Evolutionary conservation across 2,329 filamentous ascomycete species (phyloP).

Genomic region (Byssochlamys sp.): DNA sequence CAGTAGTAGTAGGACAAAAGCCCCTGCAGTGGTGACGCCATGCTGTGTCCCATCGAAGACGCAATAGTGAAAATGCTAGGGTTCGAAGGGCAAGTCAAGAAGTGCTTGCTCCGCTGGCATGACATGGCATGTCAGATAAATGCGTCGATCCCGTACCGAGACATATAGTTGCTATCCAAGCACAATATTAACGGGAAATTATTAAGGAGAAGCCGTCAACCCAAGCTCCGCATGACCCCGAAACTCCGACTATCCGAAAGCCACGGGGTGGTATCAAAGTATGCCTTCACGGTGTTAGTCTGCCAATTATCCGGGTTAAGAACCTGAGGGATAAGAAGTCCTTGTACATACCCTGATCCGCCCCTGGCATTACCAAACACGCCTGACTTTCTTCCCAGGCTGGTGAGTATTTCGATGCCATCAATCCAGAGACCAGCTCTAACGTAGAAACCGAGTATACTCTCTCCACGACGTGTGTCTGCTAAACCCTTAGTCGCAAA

Average conservation of each 20-base stretch:
- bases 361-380: conserved; percentile 73
- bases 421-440: conserved; percentile 74
- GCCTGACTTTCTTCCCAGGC: conserved; percentile 71
- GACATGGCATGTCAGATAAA: background rate
- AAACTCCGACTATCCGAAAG: conserved; percentile 78
- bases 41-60: background rate
- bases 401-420: conserved; percentile 82
- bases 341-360: conserved; percentile 64
- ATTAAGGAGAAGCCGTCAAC: conserved; percentile 79
- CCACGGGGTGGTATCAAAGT: conserved; percentile 81
- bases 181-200: conserved; percentile 52
- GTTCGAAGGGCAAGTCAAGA: background rate
- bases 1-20: background rate
- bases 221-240: conserved; percentile 71
- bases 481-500: conserved; percentile 12
- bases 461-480: conserved; percentile 79
- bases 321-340: background rate
- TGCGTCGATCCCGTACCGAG: background rate
- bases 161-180: background rate
- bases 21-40: background rate
- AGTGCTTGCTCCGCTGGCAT: background rate
- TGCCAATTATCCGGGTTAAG: background rate
- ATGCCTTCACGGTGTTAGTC: conserved; percentile 46
- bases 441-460: conserved; percentile 75
- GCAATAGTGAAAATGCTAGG: background rate